Percentiles rank a stretch among this genome's conserved stretches.
These are phyloP conservation scores for Aspergillus campestris DNA, from an alignment of 495 filamentous ascomycete species.

Conservation along the genomic window DNA sequence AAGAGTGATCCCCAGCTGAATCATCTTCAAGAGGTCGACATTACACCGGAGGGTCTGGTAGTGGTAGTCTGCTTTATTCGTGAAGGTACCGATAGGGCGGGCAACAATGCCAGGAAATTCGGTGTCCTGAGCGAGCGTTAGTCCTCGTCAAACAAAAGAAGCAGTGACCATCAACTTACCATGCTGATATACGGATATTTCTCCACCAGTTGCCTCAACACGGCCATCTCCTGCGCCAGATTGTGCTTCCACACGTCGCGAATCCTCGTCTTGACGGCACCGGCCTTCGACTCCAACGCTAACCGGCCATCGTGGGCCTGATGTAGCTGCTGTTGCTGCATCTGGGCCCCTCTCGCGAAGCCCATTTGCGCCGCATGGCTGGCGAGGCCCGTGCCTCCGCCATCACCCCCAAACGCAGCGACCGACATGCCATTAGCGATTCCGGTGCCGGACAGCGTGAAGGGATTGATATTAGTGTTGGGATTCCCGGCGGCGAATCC, in stretches of 20 bases:
- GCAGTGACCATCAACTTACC: conserved; percentile 45
- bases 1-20: conserved; percentile 89
- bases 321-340: conserved; percentile 56
- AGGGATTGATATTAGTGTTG: conserved; percentile 61
- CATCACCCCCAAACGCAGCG: conserved; percentile 51
- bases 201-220: conserved; percentile 70
- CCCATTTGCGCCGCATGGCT: conserved; percentile 83
- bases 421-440: conserved; percentile 45
- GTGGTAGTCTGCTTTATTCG: conserved; percentile 92
- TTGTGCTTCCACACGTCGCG: conserved; percentile 93
- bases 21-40: conserved; percentile 92
- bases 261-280: conserved; percentile 62
- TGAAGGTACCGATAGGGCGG: conserved; percentile 87
- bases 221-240: conserved; percentile 78
- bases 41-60: conserved; percentile 97
- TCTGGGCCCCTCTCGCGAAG: conserved; percentile 67
- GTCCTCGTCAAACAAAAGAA: not conserved
- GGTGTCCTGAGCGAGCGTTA: conserved; percentile 62
- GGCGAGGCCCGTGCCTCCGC: conserved; percentile 72
- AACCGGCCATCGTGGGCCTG: conserved; percentile 43
- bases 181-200: conserved; percentile 93
- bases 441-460: conserved; percentile 46
- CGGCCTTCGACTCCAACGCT: conserved; percentile 33
- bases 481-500: conserved; percentile 50
- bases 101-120: conserved; percentile 96